A percentile compares a stretch with the other conserved stretches of the same genome.
phyloP scores from a whole-genome alignment of 2,329 filamentous ascomycete species.

The Fusarium denticulatum region DNA sequence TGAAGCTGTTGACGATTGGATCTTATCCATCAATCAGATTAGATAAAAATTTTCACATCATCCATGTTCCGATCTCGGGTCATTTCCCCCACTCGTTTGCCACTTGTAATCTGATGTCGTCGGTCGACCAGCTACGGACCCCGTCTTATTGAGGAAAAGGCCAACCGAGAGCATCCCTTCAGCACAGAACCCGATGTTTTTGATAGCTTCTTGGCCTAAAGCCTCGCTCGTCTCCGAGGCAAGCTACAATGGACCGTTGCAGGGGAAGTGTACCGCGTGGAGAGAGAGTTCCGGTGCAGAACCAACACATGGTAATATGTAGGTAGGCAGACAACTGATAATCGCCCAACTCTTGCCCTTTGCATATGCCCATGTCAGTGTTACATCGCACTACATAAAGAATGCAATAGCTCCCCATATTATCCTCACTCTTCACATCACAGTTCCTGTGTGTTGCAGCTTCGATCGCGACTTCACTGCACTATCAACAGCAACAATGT shows the following conservation, averaged over 20 bases:
- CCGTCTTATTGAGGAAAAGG: slow-evolving; percentile 16
- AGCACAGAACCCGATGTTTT: not conserved
- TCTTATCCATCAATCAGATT: slow-evolving; percentile 41
- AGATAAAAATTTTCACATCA: slow-evolving; percentile 28
- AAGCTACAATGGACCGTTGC: not conserved
- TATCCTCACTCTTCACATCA: not conserved
- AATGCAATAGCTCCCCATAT: slow-evolving; percentile 7
- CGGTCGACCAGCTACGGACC: slow-evolving; percentile 7
- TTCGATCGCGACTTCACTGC: not conserved
- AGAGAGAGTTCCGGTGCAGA: slow-evolving; percentile 2
- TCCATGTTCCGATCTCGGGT: slow-evolving; percentile 33
- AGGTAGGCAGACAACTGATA: not conserved
- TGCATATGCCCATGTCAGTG: slow-evolving; percentile 8
- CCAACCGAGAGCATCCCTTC: slow-evolving; percentile 11
- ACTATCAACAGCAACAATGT: slow-evolving; percentile 23
- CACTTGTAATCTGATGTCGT: slow-evolving; percentile 24
- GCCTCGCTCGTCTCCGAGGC: not conserved
- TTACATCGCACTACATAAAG: slow-evolving; percentile 28
- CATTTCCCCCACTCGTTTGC: slow-evolving; percentile 24
- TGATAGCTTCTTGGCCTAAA: slow-evolving; percentile 19
- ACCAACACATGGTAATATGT: slow-evolving; percentile 4
- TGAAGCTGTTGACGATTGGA: slow-evolving; percentile 15
- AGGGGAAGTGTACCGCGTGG: not conserved
- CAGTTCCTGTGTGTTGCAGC: not conserved
- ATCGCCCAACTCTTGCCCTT: not conserved